phyloP scores from a whole-genome alignment of 2,329 filamentous ascomycete species.

The Cladosporium sp. region DNA sequence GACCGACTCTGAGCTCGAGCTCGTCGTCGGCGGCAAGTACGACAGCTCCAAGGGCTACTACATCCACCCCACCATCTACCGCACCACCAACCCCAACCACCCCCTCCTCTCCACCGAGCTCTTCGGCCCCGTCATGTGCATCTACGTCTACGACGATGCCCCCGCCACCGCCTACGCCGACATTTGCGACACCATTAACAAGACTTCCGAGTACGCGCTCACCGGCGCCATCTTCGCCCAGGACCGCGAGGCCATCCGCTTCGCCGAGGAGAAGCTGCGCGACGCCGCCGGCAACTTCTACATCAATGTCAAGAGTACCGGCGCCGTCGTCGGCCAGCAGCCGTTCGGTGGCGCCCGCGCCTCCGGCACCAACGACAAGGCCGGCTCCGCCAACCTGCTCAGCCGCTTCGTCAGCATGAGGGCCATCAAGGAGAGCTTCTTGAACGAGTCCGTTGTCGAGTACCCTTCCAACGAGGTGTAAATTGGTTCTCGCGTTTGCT shows the following conservation, averaged over 20 bases:
- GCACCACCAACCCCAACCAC: constrained; percentile 70
- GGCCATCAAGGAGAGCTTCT: constrained; percentile 58
- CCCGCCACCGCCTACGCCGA: constrained; percentile 53
- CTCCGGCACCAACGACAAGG: constrained; percentile 58
- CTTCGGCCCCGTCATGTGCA: constrained; percentile 73
- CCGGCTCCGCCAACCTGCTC: constrained; percentile 53
- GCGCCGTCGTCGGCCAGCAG: constrained; percentile 41
- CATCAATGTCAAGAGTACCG: constrained; percentile 74
- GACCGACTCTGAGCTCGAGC: constrained; percentile 67
- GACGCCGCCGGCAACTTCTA: constrained; percentile 80
- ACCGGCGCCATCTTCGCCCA: constrained; percentile 73
- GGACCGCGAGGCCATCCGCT: constrained; percentile 64
- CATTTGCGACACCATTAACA: constrained; percentile 52
- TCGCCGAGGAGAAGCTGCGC: constrained; percentile 68
- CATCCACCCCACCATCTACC: constrained; percentile 78
- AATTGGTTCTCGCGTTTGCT: neutral
- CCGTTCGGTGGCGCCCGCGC: constrained; percentile 52
- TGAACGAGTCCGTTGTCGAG: constrained; percentile 47
- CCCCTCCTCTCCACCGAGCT: constrained; percentile 73
- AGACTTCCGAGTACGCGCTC: constrained; percentile 73
- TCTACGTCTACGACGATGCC: constrained; percentile 75
- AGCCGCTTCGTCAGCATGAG: constrained; percentile 55
- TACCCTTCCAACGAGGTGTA: constrained; percentile 57
- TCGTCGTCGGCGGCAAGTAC: constrained; percentile 73
- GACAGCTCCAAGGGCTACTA: constrained; percentile 77